These are phyloP conservation scores for Phytophthora lateralis DNA, from an alignment of 352 stramenopile genomes.

Conservation along the genomic window DNA sequence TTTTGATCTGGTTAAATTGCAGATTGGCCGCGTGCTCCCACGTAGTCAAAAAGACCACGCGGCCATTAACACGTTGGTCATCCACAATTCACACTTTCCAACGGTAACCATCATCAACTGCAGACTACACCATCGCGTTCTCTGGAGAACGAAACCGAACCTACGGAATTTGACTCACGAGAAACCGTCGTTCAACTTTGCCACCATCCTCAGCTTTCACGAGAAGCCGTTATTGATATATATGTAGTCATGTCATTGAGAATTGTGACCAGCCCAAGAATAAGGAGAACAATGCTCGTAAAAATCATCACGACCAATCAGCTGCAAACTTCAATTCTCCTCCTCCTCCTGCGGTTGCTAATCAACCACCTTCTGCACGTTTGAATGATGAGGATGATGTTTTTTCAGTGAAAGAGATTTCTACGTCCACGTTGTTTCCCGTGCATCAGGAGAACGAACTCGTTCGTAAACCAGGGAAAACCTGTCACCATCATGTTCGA, in stretches of 20 bases:
- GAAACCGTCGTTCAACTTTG: not conserved
- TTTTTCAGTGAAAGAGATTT: not conserved
- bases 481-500: constrained; percentile 24
- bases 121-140: constrained; percentile 6
- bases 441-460: constrained; percentile 13
- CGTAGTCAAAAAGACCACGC: too few relatives aligned
- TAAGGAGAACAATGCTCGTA: constrained; percentile 3
- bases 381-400: not conserved
- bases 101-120: constrained; percentile 7
- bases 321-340: constrained; percentile 7
- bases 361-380: not conserved
- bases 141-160: constrained; percentile 14
- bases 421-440: not conserved
- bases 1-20: too few relatives aligned
- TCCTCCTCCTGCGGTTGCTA: not conserved
- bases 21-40: too few relatives aligned
- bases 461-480: constrained; percentile 15
- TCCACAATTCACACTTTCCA: too few relatives aligned
- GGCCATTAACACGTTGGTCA: too few relatives aligned
- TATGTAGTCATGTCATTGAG: constrained; percentile 14
- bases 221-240: constrained; percentile 15
- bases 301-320: constrained; percentile 11
- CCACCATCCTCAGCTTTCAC: constrained; percentile 1
- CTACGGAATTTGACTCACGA: constrained; percentile 16
- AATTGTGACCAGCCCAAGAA: constrained; percentile 14